Evolutionary conservation across 2,329 filamentous ascomycete genomes (phyloP), one percentile per base, ranked within the genome.

Genomic region (Scorias spongiosa): DNA sequence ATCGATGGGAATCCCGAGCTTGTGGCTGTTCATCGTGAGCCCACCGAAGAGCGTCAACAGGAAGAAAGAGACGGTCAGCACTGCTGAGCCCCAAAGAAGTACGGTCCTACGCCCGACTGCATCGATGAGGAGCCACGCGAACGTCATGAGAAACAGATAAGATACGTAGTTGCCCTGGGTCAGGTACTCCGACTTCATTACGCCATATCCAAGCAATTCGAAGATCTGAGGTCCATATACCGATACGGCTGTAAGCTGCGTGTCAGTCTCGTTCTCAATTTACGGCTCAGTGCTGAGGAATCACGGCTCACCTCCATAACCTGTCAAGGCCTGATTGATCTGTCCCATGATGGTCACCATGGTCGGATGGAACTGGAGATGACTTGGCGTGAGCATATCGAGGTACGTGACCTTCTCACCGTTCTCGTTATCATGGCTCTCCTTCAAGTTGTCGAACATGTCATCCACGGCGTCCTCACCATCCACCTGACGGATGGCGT

Each of bases 141-240:
- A 57, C 1, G 74, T 78, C 75, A 78, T 79, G 49, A 76, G 67
- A 41, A 71, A 49, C 53, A 78, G 73, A 57, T 80, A 79, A 14
- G 69, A 75, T 36, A 74, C 59, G 58, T 78, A 79, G 58, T 80
- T 80, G 26, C 66, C 73, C 39, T 76, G 66, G 0, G 75, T 78
- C 11, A 77, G 59, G 47, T 69, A 72, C 55, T 80, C 75, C 1
- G 75, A 68, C 12, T 59, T 60, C 3, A 59, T 60, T 30, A 70
- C 66, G 14, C 58, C 56, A 54, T 78, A 76, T 12, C 75, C 74
- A 2, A 79, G 68, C 9, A 79, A 68, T 49, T 75, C 68, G 55
- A 79, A 79, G 43, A 79, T 78, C 49, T 79, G 76, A 2, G 75
- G 74, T 0, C 75, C 76, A 46, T 79, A 79, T 2, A 79, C 75